phyloP scores from a whole-genome alignment of 1,284 basidiomycete genomes.

The Phellopilus nigrolimitatus region DNA sequence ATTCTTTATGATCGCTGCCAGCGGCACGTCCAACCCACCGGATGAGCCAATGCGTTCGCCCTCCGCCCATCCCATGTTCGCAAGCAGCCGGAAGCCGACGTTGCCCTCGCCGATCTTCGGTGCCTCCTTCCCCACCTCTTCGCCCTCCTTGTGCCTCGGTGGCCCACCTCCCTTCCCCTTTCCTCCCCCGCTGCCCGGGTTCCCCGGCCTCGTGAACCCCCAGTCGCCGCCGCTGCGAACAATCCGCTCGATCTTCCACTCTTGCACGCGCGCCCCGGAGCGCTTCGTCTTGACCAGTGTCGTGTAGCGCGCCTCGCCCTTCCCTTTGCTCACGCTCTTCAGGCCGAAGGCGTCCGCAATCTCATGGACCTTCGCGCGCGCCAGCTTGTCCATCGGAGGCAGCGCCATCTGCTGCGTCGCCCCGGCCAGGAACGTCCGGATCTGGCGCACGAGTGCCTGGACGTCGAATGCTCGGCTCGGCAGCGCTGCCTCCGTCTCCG shows the following conservation, averaged over 20 bases:
- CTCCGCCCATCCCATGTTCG: constrained; percentile 75
- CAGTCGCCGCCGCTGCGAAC: constrained; percentile 34
- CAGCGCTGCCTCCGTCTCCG: constrained; percentile 21
- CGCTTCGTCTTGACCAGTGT: constrained; percentile 63
- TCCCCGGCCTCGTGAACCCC: constrained; percentile 28
- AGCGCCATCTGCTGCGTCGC: constrained; percentile 54
- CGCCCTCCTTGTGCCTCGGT: constrained; percentile 61
- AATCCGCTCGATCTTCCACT: constrained; percentile 56
- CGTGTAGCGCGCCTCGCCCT: constrained; percentile 58
- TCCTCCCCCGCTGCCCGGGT: constrained; percentile 29
- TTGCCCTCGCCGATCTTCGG: constrained; percentile 70
- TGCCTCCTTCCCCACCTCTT: constrained; percentile 73
- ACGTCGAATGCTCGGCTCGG: constrained; percentile 52
- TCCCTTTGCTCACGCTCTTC: constrained; percentile 73
- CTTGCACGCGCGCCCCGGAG: constrained; percentile 48
- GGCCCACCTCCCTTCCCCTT: constrained; percentile 29
- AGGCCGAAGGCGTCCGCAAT: constrained; percentile 71
- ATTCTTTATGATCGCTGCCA: constrained; percentile 70
- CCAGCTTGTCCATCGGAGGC: constrained; percentile 72
- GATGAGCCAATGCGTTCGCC: constrained; percentile 62
- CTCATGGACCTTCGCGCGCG: constrained; percentile 70
- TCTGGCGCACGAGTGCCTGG: constrained; percentile 57
- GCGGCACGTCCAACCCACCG: constrained; percentile 57
- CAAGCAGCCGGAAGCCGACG: constrained; percentile 72
- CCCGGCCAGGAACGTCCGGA: constrained; percentile 61